Evolutionary conservation across 179 eudicot species (phyloP), one percentile per base, ranked within the genome.

Genomic region (Spergularia azorica): DNA sequence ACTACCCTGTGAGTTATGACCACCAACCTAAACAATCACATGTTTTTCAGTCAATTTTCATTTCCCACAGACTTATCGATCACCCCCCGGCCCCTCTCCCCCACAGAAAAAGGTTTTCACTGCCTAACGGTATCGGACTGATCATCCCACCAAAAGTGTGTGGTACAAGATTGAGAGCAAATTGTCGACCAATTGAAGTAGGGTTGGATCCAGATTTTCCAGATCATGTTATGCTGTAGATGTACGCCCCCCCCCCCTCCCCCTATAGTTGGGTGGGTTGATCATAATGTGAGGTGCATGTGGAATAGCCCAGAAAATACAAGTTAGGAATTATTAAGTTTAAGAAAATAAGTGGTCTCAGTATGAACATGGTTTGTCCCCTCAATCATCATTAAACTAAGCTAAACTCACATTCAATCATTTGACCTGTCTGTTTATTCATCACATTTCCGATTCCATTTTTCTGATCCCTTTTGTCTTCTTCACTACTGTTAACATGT

Each of bases 361-460:
- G n/a, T 38, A 70, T 76, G 15, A 81, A 81, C 83, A 76, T 72
- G 77, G 59, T 71, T 51, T 80, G 80, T 80, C 58, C 48, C 74
- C 72, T 13, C 2, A n/a, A 43, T 48, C 15, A 26, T 72, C 16
- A 56, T 55, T 54, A 72, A 3, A 74, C 17, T 6, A 73, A 11
- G 12, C n/a, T 9, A 65, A 39, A 51, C 63, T 54, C 20, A 1
- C 55, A 12, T n/a, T 71, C 76, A 77, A 77, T 77, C 76, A 76
- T 67, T 73, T 62, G 15, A 65, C 51, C 69, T 73, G 69, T 55
- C 20, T 73, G 13, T 54, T 41, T 26, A 6, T 12, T 51, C 20
- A 48, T 66, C 43, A 71, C 60, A 64, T 52, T 8, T 70, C 17
- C 54, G 63, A 21, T 36, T 63, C 26, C 54, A 26, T 26, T 26